Conservation (phyloP, 768 basidiomycete species). For the Trichaptum fuscoviolaceum region DNA sequence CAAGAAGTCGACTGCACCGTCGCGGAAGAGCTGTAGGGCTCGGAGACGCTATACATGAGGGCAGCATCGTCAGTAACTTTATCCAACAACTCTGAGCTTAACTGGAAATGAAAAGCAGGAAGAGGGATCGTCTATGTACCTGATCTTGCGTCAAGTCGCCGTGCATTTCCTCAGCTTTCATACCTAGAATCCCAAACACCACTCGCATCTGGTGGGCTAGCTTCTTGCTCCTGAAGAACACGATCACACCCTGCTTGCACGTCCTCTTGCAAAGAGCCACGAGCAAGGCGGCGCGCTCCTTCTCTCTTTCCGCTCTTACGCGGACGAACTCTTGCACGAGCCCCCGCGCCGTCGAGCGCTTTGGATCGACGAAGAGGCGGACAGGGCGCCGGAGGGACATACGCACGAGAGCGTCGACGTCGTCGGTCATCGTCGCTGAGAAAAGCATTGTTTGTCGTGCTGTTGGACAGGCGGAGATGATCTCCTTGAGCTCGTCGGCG, state of each 20-base stretch:
- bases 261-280: conserved; percentile 82
- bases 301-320: conserved; percentile 74
- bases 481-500: conserved; percentile 89
- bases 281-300: conserved; percentile 71
- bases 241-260: conserved; percentile 77
- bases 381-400: conserved; percentile 93
- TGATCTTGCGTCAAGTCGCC: conserved; percentile 96
- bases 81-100: not conserved
- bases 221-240: conserved; percentile 96
- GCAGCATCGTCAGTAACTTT: conserved; percentile 8
- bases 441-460: conserved; percentile 98
- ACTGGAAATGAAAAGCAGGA: conserved; percentile 4
- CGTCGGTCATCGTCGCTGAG: conserved; percentile 98
- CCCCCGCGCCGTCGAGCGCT: conserved; percentile 77
- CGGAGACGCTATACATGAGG: conserved; percentile 59
- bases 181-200: conserved; percentile 81
- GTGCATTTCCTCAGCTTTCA: conserved; percentile 90
- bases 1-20: conserved; percentile 82
- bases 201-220: conserved; percentile 96
- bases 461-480: conserved; percentile 82
- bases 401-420: conserved; percentile 87
- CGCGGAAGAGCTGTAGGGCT: conserved; percentile 83
- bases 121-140: conserved; percentile 35
- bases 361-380: conserved; percentile 92
- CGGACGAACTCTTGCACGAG: conserved; percentile 94